A percentile compares a stretch with the other conserved stretches of the same genome.
These are phyloP conservation scores for Cicer yamashitae DNA, from an alignment of 306 rosid genomes.

Conservation along the genomic window DNA sequence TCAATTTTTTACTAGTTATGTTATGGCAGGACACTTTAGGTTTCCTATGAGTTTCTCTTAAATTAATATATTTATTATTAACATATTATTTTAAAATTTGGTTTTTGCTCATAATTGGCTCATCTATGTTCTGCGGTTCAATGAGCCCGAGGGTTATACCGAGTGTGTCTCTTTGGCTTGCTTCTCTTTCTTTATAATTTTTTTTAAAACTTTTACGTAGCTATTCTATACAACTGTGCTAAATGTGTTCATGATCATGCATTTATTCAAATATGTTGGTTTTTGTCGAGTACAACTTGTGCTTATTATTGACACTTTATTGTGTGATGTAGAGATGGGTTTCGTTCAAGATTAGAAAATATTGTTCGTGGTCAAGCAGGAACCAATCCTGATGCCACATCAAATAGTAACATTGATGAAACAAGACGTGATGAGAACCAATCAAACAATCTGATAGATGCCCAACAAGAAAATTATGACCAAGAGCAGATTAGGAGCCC, in stretches of 20 bases:
- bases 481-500: slow-evolving; percentile 63
- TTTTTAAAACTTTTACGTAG: neutral
- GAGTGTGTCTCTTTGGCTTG: slow-evolving; percentile 18
- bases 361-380: slow-evolving; percentile 90
- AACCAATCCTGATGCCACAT: slow-evolving; percentile 67
- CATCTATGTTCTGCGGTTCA: slow-evolving; percentile 29
- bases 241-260: slow-evolving; percentile 21
- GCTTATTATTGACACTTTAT: slow-evolving; percentile 43
- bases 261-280: slow-evolving; percentile 38
- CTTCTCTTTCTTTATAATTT: neutral
- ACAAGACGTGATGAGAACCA: slow-evolving; percentile 65
- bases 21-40: slow-evolving; percentile 8
- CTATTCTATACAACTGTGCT: neutral
- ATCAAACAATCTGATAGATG: slow-evolving; percentile 57
- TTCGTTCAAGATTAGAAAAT: slow-evolving; percentile 86
- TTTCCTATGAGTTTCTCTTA: slow-evolving; percentile 4
- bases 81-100: slow-evolving; percentile 20
- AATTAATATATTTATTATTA: slow-evolving; percentile 18
- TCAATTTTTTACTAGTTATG: neutral
- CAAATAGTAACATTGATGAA: slow-evolving; percentile 63
- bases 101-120: slow-evolving; percentile 20
- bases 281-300: slow-evolving; percentile 26
- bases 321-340: slow-evolving; percentile 78
- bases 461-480: slow-evolving; percentile 63
- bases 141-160: slow-evolving; percentile 1